Evolutionary conservation across 176 grass and related monocot genomes (phyloP).

Genomic region (Musa itinerans): DNA sequence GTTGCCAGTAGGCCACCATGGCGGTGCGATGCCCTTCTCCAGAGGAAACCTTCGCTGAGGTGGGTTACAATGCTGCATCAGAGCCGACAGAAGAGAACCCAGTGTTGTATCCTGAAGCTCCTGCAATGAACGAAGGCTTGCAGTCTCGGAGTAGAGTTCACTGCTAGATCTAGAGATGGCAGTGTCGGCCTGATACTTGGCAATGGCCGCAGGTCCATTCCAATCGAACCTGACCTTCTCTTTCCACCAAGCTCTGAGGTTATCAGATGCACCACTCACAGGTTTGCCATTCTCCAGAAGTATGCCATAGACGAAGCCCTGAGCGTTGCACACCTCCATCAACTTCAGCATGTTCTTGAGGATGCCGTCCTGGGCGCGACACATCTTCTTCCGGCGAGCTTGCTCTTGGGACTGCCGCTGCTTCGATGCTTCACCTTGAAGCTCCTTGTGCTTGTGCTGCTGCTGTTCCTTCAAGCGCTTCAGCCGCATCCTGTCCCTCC

Average conservation of each 20-base stretch:
- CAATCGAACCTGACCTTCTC: conserved; percentile 88
- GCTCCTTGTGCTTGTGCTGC: conserved; percentile 13
- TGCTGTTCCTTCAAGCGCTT: conserved; percentile 69
- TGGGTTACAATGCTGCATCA: conserved; percentile 92
- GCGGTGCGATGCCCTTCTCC: conserved; percentile 62
- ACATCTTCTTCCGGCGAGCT: conserved; percentile 94
- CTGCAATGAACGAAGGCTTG: conserved; percentile 46
- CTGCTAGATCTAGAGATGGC: neutral
- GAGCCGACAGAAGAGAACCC: conserved; percentile 69
- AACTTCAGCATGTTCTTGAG: conserved; percentile 97
- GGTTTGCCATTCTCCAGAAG: conserved; percentile 86
- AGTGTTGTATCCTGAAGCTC: conserved; percentile 87
- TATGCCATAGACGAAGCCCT: conserved; percentile 95
- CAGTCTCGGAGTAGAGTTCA: neutral
- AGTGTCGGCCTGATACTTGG: conserved; percentile 41
- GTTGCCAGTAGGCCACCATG: conserved; percentile 64
- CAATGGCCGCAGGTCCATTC: conserved; percentile 66
- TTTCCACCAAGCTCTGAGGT: conserved; percentile 90
- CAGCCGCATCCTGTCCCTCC: conserved; percentile 63
- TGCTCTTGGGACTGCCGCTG: conserved; percentile 52
- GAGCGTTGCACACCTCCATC: conserved; percentile 93
- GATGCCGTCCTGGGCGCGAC: conserved; percentile 80
- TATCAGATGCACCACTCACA: conserved; percentile 83
- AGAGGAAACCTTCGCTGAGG: conserved; percentile 77
- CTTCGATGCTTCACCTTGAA: conserved; percentile 5